Conservation (phyloP, 768 basidiomycete genomes). For the Mycena floridula region DNA sequence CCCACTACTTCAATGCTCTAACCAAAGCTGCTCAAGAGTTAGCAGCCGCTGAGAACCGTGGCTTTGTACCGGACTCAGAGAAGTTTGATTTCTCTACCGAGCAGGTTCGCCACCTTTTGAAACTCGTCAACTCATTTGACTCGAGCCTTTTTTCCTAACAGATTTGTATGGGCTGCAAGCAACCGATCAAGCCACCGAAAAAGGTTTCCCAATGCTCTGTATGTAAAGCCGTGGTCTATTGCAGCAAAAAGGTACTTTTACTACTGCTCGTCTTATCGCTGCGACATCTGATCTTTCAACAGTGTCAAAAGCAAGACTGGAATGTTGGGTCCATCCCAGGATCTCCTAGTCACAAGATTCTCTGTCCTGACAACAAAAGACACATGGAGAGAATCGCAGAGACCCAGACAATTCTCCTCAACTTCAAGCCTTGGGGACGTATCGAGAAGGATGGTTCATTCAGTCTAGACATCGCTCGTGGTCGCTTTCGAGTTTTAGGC, state of each 20-base stretch:
- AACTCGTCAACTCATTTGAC: too few relatives aligned
- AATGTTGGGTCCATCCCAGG: conserved; percentile 21
- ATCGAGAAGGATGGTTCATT: conserved; percentile 36
- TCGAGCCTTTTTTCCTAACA: too few relatives aligned
- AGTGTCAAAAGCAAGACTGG: conserved; percentile 21
- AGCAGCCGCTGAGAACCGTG: neutral
- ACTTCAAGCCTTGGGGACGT: conserved; percentile 36
- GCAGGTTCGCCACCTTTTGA: too few relatives aligned
- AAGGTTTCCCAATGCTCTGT: conserved; percentile 11
- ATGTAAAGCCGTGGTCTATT: conserved; percentile 19
- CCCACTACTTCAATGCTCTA: neutral
- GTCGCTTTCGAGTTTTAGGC: conserved; percentile 30
- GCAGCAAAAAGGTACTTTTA: conserved; percentile 12
- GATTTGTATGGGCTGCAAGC: neutral
- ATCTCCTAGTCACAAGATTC: conserved; percentile 16
- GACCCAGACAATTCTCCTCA: conserved; percentile 24
- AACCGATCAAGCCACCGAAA: neutral
- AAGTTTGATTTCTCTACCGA: neutral
- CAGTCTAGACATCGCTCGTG: conserved; percentile 24
- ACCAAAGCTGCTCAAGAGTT: neutral
- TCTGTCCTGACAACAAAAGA: conserved; percentile 30
- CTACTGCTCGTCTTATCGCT: neutral
- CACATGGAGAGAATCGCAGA: conserved; percentile 27
- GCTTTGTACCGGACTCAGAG: neutral
- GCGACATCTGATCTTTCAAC: neutral